Conservation (phyloP, 2,329 filamentous ascomycete genomes). For the Passalora sequoiae region DNA sequence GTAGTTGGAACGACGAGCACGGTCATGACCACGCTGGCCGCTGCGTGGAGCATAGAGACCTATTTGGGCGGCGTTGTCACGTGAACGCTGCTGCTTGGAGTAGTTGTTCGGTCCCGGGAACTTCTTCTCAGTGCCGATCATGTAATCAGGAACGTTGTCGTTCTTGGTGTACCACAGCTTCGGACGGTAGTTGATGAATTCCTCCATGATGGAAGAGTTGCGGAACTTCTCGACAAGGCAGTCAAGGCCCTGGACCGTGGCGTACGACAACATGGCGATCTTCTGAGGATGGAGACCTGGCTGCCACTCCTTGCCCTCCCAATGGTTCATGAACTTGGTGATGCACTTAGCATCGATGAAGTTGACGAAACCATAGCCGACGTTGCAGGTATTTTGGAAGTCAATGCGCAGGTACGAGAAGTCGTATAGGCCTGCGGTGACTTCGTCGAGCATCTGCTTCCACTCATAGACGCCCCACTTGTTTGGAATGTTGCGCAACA, state of each 20-base stretch:
- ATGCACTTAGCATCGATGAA: conserved; percentile 76
- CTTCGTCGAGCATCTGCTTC: conserved; percentile 73
- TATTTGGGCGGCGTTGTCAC: conserved; percentile 79
- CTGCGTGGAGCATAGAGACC: conserved; percentile 81
- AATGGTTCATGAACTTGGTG: conserved; percentile 59
- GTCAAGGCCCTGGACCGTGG: conserved; percentile 92
- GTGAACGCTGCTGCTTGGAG: conserved; percentile 80
- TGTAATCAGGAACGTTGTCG: conserved; percentile 29
- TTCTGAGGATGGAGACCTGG: conserved; percentile 61
- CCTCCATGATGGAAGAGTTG: conserved; percentile 93
- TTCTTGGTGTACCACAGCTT: conserved; percentile 65
- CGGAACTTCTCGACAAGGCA: conserved; percentile 91
- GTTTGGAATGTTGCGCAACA: conserved; percentile 93
- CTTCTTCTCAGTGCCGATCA: conserved; percentile 64
- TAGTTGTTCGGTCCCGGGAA: conserved; percentile 79
- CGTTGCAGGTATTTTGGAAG: conserved; percentile 51
- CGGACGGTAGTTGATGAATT: conserved; percentile 73
- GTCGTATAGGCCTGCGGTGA: conserved; percentile 77
- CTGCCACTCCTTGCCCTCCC: conserved; percentile 51
- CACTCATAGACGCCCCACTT: conserved; percentile 64
- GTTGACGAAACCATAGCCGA: conserved; percentile 97
- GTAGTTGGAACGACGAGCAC: conserved; percentile 69
- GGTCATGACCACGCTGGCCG: conserved; percentile 62
- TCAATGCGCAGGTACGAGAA: conserved; percentile 91
- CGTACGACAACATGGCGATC: conserved; percentile 85